These are phyloP conservation scores for Pyricularia sp. DNA, from an alignment of 2,329 filamentous ascomycete genomes.

Conservation along the genomic window DNA sequence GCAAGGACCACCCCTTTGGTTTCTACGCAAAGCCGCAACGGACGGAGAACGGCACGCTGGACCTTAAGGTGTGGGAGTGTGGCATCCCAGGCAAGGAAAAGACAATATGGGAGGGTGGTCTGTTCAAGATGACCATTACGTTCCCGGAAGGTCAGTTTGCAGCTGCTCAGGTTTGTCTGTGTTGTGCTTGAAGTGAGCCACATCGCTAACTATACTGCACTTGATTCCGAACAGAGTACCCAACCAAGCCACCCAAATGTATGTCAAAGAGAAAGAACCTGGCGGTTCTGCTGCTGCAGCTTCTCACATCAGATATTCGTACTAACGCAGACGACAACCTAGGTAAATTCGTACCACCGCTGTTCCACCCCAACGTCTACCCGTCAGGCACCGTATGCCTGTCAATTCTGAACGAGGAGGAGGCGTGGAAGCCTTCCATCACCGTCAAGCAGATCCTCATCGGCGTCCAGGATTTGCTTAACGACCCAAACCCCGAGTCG, in stretches of 20 bases:
- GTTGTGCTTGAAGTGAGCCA: neutral
- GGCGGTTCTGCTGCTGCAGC: neutral
- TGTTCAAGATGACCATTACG: slow-evolving; percentile 87
- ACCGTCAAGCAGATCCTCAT: slow-evolving; percentile 97
- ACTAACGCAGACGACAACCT: neutral
- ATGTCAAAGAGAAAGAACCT: slow-evolving; percentile 27
- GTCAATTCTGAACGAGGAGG: slow-evolving; percentile 95
- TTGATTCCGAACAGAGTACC: slow-evolving; percentile 61
- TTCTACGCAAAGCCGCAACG: slow-evolving; percentile 89
- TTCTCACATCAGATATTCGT: neutral
- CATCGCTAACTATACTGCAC: neutral
- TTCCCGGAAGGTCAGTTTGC: slow-evolving; percentile 77
- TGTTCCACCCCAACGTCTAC: slow-evolving; percentile 98
- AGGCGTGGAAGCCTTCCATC: slow-evolving; percentile 97
- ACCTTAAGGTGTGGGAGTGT: slow-evolving; percentile 94
- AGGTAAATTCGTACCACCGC: slow-evolving; percentile 94
- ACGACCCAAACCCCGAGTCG: slow-evolving; percentile 95
- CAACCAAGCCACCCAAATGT: slow-evolving; percentile 98
- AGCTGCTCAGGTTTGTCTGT: neutral
- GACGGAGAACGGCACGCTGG: slow-evolving; percentile 69
- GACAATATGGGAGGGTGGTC: slow-evolving; percentile 94
- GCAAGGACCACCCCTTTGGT: slow-evolving; percentile 91
- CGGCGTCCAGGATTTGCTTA: slow-evolving; percentile 88
- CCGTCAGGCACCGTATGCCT: slow-evolving; percentile 96
- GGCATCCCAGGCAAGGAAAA: slow-evolving; percentile 93